Evolutionary conservation across 2,329 filamentous ascomycete species (phyloP), one percentile per base, ranked within the genome.

Genomic region (Coniochaeta sp.): DNA sequence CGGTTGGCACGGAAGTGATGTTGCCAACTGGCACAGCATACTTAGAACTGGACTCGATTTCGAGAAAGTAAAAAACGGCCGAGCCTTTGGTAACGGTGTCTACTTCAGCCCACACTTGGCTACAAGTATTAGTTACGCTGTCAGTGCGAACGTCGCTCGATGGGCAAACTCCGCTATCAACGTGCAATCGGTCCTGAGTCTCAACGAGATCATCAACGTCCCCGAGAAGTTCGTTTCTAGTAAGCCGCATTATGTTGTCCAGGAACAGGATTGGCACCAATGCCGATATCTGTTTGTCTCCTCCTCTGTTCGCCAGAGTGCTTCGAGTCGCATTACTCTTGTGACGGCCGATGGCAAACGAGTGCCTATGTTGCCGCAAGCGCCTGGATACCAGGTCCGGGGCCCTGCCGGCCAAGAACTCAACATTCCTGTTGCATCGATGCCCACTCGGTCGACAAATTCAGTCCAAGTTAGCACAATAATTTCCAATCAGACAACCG

Each of bases 1-100:
- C 67, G 91, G 90, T 0, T 96, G 89, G 87, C 93, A 97, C 71
- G 93, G 92, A 6, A 96, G 90, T 67, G 71, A 75, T 0, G 64
- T 96, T 3, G 65, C 72, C 3, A 96, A 96, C 67, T 96, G 93
- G 93, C 93, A 97, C 72, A 89, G 88, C 66, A 96, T 97, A 66
- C 85, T 96, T 63, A 85, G 92, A 34, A 85, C 89, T 62, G 92
- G 93, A 0, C 77, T 97, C 6, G 84, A 96, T 70, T 96, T 87
- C 73, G 82, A 84, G 4, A 72, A 82, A 1, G 73, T 76, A 0
- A 47, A 70, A 0, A 75, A 93, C 70, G 93, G 92, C 0, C 84
- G 93, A 62, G 77, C 87, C 1, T 91, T 65, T 67, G 93, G 93
- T 0, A 61, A 96, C 68, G 93, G 93, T 0, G 89, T 96, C 1